A percentile compares a stretch with the other conserved stretches of the same genome.
Evolutionary conservation across 2,329 filamentous ascomycete species (phyloP).

Genomic region (Neofusicoccum umdonicola): DNA sequence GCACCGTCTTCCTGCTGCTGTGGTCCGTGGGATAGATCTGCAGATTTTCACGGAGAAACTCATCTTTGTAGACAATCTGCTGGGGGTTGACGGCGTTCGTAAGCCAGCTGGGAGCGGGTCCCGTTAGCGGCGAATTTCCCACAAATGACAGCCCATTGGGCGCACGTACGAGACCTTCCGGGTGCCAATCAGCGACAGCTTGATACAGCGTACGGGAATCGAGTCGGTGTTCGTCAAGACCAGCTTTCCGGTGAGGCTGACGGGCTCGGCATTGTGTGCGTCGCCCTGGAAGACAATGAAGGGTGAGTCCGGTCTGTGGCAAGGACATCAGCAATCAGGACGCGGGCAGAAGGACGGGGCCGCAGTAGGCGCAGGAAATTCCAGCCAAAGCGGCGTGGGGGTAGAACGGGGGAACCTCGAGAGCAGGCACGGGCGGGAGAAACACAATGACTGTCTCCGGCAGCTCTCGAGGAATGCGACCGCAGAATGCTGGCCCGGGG

Average conservation of each 20-base stretch:
- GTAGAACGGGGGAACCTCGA: neutral
- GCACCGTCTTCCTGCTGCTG: constrained; percentile 36
- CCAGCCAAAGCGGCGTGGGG: neutral
- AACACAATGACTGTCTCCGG: constrained; percentile 47
- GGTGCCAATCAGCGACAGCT: constrained; percentile 47
- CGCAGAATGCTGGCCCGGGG: neutral
- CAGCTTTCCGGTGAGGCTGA: constrained; percentile 47
- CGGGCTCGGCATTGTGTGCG: constrained; percentile 44
- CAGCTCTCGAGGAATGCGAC: neutral
- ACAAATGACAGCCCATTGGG: constrained; percentile 7
- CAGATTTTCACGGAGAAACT: constrained; percentile 46
- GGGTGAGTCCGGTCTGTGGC: constrained; percentile 42
- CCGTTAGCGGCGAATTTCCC: constrained; percentile 5
- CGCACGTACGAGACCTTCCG: constrained; percentile 46
- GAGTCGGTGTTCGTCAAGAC: constrained; percentile 47
- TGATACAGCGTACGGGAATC: constrained; percentile 48
- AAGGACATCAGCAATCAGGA: neutral
- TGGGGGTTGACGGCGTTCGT: constrained; percentile 39
- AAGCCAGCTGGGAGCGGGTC: constrained; percentile 30
- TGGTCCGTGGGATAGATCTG: constrained; percentile 45
- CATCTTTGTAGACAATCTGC: constrained; percentile 46
- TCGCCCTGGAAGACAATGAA: constrained; percentile 52
- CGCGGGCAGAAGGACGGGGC: neutral
- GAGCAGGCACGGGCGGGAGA: constrained; percentile 45
- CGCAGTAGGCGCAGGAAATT: neutral